phyloP scores from a whole-genome alignment of 1,139 yeast genomes.

The Hansenula sp. region DNA sequence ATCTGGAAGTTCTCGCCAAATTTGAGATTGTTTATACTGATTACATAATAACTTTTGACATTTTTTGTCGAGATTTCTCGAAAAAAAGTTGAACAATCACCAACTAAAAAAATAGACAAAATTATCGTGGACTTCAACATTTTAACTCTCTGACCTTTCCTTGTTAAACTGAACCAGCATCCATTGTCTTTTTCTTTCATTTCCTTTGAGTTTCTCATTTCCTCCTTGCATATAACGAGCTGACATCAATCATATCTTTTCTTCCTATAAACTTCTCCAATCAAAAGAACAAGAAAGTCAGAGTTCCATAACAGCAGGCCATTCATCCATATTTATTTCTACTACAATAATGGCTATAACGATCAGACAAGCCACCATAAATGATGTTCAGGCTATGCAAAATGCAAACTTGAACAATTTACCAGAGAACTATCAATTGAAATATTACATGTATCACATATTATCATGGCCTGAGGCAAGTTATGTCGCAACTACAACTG shows the following conservation, averaged over 20 bases:
- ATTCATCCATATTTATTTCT: background rate
- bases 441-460: conserved; percentile 90
- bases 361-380: conserved; percentile 82
- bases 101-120: background rate
- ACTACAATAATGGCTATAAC: conserved; percentile 66
- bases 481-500: conserved; percentile 85
- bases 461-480: conserved; percentile 98
- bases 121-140: background rate
- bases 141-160: background rate
- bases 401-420: conserved; percentile 89
- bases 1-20: too few species aligned
- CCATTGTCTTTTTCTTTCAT: background rate
- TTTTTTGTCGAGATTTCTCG: background rate
- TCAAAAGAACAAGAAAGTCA: background rate
- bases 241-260: too few species aligned
- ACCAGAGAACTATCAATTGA: conserved; percentile 91
- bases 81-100: background rate
- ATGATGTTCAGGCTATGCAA: conserved; percentile 92
- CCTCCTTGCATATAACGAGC: too few species aligned
- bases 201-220: background rate
- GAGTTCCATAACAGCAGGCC: too few species aligned
- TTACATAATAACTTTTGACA: background rate
- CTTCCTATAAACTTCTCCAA: background rate
- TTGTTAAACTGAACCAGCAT: too few species aligned
- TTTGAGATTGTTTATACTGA: background rate